Percentiles rank a stretch among this genome's conserved stretches.
These are phyloP conservation scores for Lycium ferocissimum DNA, from an alignment of 257 asterid species.

Conservation along the genomic window DNA sequence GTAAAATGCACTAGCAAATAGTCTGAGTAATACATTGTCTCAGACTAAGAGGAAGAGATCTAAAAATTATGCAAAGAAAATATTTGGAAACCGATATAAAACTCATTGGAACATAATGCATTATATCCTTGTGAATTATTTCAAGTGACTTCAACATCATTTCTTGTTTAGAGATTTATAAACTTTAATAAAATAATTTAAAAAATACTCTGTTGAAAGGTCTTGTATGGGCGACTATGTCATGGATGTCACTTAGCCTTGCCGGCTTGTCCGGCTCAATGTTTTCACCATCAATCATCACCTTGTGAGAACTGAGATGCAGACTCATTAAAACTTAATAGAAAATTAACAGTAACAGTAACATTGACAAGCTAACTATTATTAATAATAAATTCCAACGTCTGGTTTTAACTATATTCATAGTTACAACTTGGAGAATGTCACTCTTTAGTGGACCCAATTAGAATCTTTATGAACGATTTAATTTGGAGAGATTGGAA, in stretches of 20 bases:
- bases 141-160: background rate
- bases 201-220: constrained; percentile 1
- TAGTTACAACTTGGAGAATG: background rate
- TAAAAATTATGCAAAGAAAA: background rate
- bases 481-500: background rate
- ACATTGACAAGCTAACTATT: background rate
- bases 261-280: constrained; percentile 28
- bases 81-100: background rate
- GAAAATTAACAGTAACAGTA: background rate
- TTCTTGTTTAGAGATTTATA: background rate
- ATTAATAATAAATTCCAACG: background rate
- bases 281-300: constrained; percentile 9
- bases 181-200: background rate
- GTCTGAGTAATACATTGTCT: background rate
- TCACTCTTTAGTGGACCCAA: constrained; percentile 8
- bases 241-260: constrained; percentile 12
- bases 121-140: background rate
- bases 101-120: background rate
- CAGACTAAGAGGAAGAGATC: background rate
- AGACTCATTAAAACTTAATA: background rate
- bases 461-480: constrained; percentile 3
- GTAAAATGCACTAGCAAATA: background rate
- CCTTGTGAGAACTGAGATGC: background rate
- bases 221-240: constrained; percentile 21
- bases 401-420: background rate